Evolutionary conservation across 1,284 basidiomycete genomes (phyloP).

Genomic region (Clitocybe nebularis): DNA sequence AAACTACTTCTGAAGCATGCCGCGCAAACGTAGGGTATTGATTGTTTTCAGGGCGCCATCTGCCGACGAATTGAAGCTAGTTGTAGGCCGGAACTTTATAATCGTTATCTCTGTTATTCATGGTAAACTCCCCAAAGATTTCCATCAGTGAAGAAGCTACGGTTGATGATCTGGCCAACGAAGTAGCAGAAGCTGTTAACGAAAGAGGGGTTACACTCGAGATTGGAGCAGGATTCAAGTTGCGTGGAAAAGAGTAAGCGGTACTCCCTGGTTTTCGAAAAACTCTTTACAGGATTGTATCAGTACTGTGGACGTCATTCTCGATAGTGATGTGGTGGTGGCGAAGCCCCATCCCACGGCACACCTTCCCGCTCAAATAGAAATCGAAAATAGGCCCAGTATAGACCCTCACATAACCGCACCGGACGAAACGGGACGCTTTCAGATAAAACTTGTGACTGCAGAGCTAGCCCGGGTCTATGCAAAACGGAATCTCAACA

Average conservation of each 20-base stretch:
- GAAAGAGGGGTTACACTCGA: constrained; percentile 14
- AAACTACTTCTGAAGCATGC: constrained; percentile 2
- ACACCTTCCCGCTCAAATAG: background rate
- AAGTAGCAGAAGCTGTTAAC: constrained; percentile 15
- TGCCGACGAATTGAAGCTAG: background rate
- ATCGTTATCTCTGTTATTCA: background rate
- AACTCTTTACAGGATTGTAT: constrained; percentile 4
- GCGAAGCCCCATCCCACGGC: constrained; percentile 1
- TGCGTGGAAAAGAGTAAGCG: constrained; percentile 19
- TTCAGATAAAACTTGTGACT: constrained; percentile 17
- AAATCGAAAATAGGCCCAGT: background rate
- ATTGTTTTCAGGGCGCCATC: constrained; percentile 3
- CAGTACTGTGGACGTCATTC: constrained; percentile 3
- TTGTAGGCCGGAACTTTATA: constrained; percentile 3
- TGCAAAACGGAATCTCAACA: constrained; percentile 14
- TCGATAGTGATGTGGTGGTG: constrained; percentile 6
- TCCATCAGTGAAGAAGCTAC: constrained; percentile 16
- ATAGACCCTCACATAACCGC: background rate
- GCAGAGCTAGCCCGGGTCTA: constrained; percentile 16
- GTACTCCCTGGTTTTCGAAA: background rate
- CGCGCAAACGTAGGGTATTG: constrained; percentile 8
- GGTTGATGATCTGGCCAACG: constrained; percentile 14
- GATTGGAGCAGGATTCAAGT: constrained; percentile 19
- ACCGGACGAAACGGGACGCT: constrained; percentile 4
- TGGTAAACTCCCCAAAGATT: constrained; percentile 10